Evolutionary conservation across 164 flowering plant genomes (phyloP).

Genomic region (Piper betle): DNA sequence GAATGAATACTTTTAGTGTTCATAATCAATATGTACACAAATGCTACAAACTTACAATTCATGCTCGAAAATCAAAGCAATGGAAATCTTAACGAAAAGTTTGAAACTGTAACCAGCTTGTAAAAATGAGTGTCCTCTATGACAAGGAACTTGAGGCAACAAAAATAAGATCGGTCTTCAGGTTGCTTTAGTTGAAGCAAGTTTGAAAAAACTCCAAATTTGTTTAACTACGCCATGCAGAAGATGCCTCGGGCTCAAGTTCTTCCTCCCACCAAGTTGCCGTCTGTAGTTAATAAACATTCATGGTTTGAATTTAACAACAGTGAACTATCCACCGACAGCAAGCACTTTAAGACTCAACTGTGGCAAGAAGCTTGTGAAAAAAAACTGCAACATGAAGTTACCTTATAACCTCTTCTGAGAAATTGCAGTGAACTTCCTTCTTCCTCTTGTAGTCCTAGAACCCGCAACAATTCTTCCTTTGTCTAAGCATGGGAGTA

Average conservation of each 20-base stretch:
- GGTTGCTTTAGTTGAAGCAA: not conserved
- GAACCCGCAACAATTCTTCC: conserved; percentile 87
- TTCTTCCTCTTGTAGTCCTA: conserved; percentile 88
- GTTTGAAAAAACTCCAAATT: not conserved
- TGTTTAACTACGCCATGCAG: conserved; percentile 78
- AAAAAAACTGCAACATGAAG: not conserved
- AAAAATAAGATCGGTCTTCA: not conserved
- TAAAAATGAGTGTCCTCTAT: not conserved
- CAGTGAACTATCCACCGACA: no score
- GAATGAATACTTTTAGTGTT: no score
- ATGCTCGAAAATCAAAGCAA: not conserved
- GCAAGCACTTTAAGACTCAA: no score
- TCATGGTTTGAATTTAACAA: no score
- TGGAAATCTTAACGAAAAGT: not conserved
- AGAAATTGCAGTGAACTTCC: conserved; percentile 92
- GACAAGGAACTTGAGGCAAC: no score
- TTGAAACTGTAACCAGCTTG: not conserved
- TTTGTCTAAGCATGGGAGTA: conserved; percentile 45
- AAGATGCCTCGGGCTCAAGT: conserved; percentile 54
- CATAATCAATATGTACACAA: not conserved
- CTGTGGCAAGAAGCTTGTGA: not conserved
- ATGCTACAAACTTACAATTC: not conserved
- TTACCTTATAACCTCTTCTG: conserved; percentile 91
- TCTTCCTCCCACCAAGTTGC: conserved; percentile 97
- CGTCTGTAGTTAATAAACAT: conserved; percentile 25